phyloP scores from a whole-genome alignment of 2,329 filamentous ascomycete species.

The Cladosporium sp. region DNA sequence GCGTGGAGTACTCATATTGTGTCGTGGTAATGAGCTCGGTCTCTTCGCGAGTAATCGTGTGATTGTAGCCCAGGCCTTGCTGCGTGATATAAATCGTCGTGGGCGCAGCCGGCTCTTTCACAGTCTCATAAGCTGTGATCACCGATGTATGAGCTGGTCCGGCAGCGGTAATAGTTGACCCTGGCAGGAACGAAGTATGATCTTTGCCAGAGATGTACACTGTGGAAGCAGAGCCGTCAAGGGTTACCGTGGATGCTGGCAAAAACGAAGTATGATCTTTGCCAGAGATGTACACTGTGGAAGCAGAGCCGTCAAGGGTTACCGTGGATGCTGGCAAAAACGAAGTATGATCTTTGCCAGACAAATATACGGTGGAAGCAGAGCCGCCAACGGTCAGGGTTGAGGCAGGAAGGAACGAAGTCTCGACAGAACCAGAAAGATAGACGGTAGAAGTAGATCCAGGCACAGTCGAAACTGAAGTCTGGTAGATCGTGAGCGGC shows the following conservation, averaged over 20 bases:
- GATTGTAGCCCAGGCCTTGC: not conserved
- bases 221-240: not conserved
- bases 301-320: not conserved
- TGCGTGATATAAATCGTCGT: not conserved
- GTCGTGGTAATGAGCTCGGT: constrained; percentile 1
- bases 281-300: constrained; percentile 2
- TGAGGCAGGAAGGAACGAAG: not conserved
- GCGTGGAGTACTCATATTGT: not conserved
- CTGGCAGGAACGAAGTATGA: not conserved
- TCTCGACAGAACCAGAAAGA: not conserved
- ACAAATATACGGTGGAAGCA: not conserved
- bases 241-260: not conserved
- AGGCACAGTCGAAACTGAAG: not conserved
- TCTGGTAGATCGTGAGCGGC: not conserved
- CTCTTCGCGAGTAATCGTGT: not conserved
- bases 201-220: constrained; percentile 3
- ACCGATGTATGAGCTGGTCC: not conserved
- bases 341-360: not conserved
- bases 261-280: not conserved
- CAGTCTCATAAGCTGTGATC: not conserved
- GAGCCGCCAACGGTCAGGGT: not conserved
- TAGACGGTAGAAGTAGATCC: not conserved
- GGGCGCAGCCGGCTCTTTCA: not conserved
- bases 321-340: not conserved
- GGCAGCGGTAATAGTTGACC: not conserved